Base-by-base conservation (phyloP, 208 protist genomes). In the Leishmania braziliensis region DNA sequence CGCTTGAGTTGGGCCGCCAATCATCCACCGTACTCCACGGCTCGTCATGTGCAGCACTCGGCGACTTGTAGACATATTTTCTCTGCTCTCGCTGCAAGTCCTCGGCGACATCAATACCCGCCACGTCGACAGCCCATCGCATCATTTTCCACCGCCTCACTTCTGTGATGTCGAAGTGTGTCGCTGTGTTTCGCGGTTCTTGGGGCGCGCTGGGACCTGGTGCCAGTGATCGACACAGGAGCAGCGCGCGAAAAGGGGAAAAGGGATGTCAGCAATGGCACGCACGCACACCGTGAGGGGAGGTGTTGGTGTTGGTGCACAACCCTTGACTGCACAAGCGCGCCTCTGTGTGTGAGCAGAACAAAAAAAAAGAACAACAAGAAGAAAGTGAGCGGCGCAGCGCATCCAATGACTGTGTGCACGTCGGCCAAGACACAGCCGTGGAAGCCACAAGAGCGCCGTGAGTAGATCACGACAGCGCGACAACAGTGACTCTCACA, bases 71-170 rank as follows among this genome's bases (percentile, higher is more conserved):
- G 39, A 83, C 79, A 39, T 85, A 80, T 82, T 92, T 93, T 8
- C 39, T 60, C 66, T 91, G 86, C 81, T 97, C 90, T 0, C 87
- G 90, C 66, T 85, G 69, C 48, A 97, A 79, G 79, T 97, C 93
- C 0, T 86, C 86, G 56, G 92, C 89, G 23, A 93, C 81, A 79
- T 97, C 92, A 82, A 97, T 93, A 66, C 93, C 93, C 29, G 88
- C 86, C 68, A 95, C 86, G 78, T 97, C 91, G 18, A 97, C 91
- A 36, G 93, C 83, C 91, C 91, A 97, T 80, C 91, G 91, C 84
- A 93, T 93, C 93, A 97, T 97, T 68, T 71, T 77, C 29, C 12
- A 75, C 9, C 26, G 5, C 29, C 50, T 60, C 71, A 53, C n/a
- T 33, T 20, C 10, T n/a, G 6, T 50, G 4, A 46, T 9, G 29